Evolutionary conservation across 2,329 filamentous ascomycete genomes (phyloP).

Genomic region (Aspergillus sp.): DNA sequence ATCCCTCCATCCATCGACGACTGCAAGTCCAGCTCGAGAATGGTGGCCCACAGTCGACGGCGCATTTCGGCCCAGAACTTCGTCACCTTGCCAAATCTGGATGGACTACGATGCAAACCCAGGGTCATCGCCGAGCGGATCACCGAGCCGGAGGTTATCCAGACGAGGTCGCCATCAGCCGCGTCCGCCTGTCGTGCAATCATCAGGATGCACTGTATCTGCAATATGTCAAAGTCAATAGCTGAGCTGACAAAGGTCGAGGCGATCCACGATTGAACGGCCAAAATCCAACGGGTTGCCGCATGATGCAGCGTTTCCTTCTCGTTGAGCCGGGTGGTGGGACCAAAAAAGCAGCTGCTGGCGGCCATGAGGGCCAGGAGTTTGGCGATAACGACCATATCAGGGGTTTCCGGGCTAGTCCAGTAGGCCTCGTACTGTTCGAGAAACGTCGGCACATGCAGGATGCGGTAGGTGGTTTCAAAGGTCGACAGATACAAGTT

Average conservation of each 20-base stretch:
- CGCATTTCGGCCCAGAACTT: constrained; percentile 45
- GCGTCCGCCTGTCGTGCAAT: constrained; percentile 32
- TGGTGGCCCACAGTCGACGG: constrained; percentile 46
- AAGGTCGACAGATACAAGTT: constrained; percentile 56
- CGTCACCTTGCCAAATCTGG: constrained; percentile 32
- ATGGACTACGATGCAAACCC: constrained; percentile 43
- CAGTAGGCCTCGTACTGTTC: constrained; percentile 57
- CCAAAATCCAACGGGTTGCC: constrained; percentile 46
- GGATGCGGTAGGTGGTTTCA: constrained; percentile 57
- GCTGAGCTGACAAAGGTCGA: constrained; percentile 31
- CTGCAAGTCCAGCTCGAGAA: constrained; percentile 43
- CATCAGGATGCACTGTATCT: constrained; percentile 33
- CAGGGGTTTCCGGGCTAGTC: constrained; percentile 42
- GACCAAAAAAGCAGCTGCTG: constrained; percentile 45
- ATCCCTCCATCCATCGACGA: constrained; percentile 36
- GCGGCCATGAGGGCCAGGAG: constrained; percentile 38
- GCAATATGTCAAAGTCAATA: constrained; percentile 30
- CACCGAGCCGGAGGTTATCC: constrained; percentile 38
- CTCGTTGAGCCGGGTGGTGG: constrained; percentile 18
- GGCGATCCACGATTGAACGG: constrained; percentile 34
- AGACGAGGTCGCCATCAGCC: constrained; percentile 32
- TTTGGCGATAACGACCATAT: constrained; percentile 48
- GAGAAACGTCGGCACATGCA: constrained; percentile 59
- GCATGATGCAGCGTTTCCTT: constrained; percentile 44
- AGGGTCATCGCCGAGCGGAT: constrained; percentile 43